Evolutionary conservation across 495 filamentous ascomycete genomes (phyloP).

Genomic region (Aspergillus biplanus): DNA sequence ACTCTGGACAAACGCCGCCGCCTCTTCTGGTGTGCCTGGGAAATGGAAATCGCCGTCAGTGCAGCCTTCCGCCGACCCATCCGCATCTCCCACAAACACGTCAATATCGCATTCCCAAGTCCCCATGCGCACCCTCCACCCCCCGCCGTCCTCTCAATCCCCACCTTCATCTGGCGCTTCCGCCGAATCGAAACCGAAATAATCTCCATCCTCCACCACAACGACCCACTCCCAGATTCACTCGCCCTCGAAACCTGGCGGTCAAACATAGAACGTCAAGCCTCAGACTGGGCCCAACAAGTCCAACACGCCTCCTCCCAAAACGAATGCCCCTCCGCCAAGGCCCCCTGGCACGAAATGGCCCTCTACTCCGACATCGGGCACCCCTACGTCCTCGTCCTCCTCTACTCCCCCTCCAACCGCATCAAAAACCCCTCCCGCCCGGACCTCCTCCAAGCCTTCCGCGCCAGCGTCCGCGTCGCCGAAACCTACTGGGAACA

Average conservation of each 20-base stretch:
- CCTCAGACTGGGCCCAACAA: not conserved
- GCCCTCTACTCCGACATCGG: slow-evolving; percentile 11
- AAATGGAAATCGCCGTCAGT: slow-evolving; percentile 12
- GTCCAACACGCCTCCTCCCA: not conserved
- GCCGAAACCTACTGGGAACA: slow-evolving; percentile 3
- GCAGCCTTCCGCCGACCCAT: slow-evolving; percentile 10
- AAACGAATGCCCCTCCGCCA: not conserved
- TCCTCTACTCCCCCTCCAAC: slow-evolving; percentile 2
- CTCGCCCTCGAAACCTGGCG: not conserved
- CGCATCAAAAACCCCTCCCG: not conserved
- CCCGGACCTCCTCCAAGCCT: not conserved
- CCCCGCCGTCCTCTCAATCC: not conserved
- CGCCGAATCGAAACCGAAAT: slow-evolving; percentile 6
- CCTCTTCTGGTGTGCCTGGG: slow-evolving; percentile 13
- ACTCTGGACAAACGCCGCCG: not conserved
- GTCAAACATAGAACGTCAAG: not conserved
- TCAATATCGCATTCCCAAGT: not conserved
- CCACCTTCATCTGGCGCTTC: slow-evolving; percentile 9
- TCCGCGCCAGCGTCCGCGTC: slow-evolving; percentile 5
- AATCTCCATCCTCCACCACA: slow-evolving; percentile 1
- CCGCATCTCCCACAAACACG: slow-evolving; percentile 2
- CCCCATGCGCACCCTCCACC: not conserved
- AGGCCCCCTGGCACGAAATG: slow-evolving; percentile 6
- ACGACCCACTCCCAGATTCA: not conserved
- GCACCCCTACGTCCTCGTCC: slow-evolving; percentile 4